Percentiles rank a stretch among this genome's conserved stretches.
Evolutionary conservation across 2,329 filamentous ascomycete genomes (phyloP).

Genomic region (Aspergillus sp.): DNA sequence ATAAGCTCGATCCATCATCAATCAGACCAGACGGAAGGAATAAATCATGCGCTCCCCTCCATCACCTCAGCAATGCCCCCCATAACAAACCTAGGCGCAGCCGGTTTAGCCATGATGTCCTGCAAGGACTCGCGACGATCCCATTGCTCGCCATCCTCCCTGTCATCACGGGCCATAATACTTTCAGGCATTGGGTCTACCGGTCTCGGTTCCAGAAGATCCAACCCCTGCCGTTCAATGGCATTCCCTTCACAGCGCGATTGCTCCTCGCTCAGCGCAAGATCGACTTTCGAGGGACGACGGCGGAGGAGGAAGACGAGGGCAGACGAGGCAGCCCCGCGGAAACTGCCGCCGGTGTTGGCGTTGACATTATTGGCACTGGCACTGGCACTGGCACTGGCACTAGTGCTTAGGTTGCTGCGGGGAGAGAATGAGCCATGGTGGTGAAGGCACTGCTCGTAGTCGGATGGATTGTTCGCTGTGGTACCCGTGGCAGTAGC

Average conservation of each 20-base stretch:
- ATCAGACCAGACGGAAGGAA: not conserved
- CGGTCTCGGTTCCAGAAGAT: conserved; percentile 39
- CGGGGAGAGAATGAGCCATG: too few species aligned
- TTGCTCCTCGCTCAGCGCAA: conserved; percentile 37
- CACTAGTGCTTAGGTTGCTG: not conserved
- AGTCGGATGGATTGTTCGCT: too few species aligned
- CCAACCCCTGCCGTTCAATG: conserved; percentile 34
- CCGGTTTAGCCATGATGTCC: conserved; percentile 13
- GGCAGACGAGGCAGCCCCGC: conserved; percentile 22
- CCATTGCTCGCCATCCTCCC: not conserved
- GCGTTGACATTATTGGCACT: conserved; percentile 2
- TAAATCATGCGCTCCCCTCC: conserved; percentile 30
- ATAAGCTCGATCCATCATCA: not conserved
- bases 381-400: too few species aligned
- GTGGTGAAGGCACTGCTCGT: too few species aligned
- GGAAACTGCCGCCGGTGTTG: conserved; percentile 13
- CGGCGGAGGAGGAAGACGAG: conserved; percentile 31
- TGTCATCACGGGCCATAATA: conserved; percentile 1
- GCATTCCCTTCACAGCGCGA: conserved; percentile 31
- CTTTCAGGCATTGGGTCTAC: conserved; percentile 26
- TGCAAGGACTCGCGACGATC: not conserved
- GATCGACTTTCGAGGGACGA: conserved; percentile 37
- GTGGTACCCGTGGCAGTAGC: too few species aligned
- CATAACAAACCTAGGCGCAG: conserved; percentile 35
- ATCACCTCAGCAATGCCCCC: conserved; percentile 42